Evolutionary conservation across 2,329 filamentous ascomycete species (phyloP).

Genomic region (Aspergillus neoniger): DNA sequence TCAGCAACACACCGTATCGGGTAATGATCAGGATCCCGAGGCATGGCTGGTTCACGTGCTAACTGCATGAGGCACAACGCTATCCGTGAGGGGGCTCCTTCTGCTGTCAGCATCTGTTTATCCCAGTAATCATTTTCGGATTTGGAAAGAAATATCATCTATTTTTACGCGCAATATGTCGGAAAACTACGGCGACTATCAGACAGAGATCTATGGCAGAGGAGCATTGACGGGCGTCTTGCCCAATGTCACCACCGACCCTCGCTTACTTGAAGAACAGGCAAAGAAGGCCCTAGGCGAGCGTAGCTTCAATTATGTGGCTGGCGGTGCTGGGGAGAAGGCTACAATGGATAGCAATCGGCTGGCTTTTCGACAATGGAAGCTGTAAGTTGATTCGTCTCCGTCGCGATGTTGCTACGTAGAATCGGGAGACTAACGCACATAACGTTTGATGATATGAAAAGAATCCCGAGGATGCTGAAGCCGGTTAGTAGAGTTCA

Average conservation of each 20-base stretch:
- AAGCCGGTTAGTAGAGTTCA: slow-evolving; percentile 23
- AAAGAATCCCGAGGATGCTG: slow-evolving; percentile 57
- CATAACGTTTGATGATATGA: background rate
- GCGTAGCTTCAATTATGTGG: slow-evolving; percentile 61
- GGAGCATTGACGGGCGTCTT: slow-evolving; percentile 53
- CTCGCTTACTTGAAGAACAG: slow-evolving; percentile 58
- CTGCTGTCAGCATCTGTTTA: too few species aligned
- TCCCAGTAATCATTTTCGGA: too few species aligned
- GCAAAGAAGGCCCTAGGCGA: slow-evolving; percentile 53
- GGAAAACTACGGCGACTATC: slow-evolving; percentile 48
- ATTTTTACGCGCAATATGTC: slow-evolving; percentile 25
- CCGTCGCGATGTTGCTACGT: background rate
- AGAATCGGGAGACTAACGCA: background rate
- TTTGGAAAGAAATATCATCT: too few species aligned
- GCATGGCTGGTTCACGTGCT: background rate
- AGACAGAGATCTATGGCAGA: slow-evolving; percentile 54
- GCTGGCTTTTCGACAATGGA: slow-evolving; percentile 58
- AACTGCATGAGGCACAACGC: background rate
- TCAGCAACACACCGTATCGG: background rate
- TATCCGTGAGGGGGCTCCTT: background rate
- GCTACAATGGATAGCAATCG: slow-evolving; percentile 63
- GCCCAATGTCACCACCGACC: slow-evolving; percentile 61
- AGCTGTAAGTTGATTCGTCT: slow-evolving; percentile 33
- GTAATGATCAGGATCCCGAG: background rate
- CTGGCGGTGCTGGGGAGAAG: slow-evolving; percentile 63